Evolutionary conservation across 2,329 filamentous ascomycete genomes (phyloP).

Genomic region (Botrytis pseudocinerea): DNA sequence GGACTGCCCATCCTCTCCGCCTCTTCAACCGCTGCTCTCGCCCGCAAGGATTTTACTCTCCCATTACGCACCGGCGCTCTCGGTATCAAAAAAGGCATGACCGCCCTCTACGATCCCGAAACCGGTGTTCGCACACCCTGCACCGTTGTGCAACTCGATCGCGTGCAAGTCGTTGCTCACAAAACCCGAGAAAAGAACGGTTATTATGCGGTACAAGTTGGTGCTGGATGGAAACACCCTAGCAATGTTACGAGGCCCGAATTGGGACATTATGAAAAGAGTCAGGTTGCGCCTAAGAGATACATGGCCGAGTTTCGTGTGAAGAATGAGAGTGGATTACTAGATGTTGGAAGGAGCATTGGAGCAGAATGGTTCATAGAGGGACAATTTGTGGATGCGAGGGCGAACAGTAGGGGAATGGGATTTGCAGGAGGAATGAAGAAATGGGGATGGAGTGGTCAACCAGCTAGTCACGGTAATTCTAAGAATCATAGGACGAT

Average conservation of each 20-base stretch:
- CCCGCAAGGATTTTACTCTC: constrained; percentile 58
- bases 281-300: constrained; percentile 80
- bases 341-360: constrained; percentile 73
- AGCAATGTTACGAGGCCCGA: constrained; percentile 78
- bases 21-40: constrained; percentile 61
- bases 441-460: constrained; percentile 83
- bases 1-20: constrained; percentile 58
- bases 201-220: constrained; percentile 93
- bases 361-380: constrained; percentile 87
- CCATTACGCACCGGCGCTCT: constrained; percentile 77
- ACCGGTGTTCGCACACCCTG: constrained; percentile 78
- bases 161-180: constrained; percentile 83
- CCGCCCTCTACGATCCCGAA: constrained; percentile 76
- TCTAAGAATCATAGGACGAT: constrained; percentile 91
- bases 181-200: constrained; percentile 81
- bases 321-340: constrained; percentile 67
- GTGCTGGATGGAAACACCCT: constrained; percentile 71
- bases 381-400: constrained; percentile 88
- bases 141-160: constrained; percentile 91
- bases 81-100: constrained; percentile 94
- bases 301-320: constrained; percentile 87
- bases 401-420: constrained; percentile 78
- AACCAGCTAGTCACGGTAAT: constrained; percentile 91
- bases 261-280: constrained; percentile 83
- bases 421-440: constrained; percentile 99